Evolutionary conservation across 139 green algal genomes (phyloP).

Genomic region (Bryopsis sp.): DNA sequence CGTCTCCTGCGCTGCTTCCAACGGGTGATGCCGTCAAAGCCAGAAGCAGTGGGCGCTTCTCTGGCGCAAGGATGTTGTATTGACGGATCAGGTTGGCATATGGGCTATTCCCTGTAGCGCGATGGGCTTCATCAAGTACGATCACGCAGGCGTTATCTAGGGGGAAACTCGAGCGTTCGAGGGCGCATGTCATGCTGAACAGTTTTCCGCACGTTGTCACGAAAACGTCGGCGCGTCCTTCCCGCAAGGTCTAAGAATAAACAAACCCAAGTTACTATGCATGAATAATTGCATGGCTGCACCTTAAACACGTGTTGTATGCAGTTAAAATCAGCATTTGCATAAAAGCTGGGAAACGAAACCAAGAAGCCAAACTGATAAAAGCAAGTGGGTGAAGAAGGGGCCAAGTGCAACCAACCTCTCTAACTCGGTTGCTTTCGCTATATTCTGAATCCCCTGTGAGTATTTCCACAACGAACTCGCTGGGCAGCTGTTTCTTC

Average conservation of each 20-base stretch:
- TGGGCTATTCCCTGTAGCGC: not conserved
- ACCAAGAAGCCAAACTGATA: not conserved
- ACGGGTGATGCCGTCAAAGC: conserved; percentile 11
- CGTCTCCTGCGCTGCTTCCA: no score
- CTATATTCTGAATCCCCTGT: not conserved
- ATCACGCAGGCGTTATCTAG: conserved; percentile 11
- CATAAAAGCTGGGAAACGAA: no score
- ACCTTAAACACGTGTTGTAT: no score
- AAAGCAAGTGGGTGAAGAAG: not conserved
- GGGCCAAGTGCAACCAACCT: not conserved
- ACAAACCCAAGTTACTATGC: no score
- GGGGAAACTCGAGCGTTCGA: no score
- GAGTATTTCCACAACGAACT: not conserved
- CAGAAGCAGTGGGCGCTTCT: not conserved
- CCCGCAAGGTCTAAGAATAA: not conserved
- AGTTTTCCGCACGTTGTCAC: conserved; percentile 10
- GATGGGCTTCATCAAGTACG: conserved; percentile 16
- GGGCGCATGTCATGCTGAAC: no score
- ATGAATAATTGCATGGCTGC: no score
- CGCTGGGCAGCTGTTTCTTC: not conserved
- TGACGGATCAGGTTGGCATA: not conserved
- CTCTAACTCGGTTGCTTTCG: not conserved
- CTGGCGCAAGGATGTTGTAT: not conserved
- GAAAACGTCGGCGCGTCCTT: conserved; percentile 6
- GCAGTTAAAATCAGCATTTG: no score